phyloP scores from a whole-genome alignment of 176 grass and related monocot species.

The Lolium perenne region DNA sequence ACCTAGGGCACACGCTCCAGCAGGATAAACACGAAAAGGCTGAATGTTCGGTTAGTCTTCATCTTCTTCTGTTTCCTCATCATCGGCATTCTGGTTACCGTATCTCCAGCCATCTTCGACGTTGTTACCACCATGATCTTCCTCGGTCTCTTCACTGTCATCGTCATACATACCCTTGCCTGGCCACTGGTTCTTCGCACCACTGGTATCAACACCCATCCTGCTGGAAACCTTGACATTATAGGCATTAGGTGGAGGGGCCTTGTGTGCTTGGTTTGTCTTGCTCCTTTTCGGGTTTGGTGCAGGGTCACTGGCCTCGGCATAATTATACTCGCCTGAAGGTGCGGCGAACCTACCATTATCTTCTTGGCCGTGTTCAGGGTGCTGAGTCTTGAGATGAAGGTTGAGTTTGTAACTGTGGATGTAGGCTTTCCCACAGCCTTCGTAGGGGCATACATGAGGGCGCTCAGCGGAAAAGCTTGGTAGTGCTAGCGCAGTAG shows the following conservation, averaged over 20 bases:
- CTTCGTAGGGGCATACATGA: conserved; percentile 78
- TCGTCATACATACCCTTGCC: conserved; percentile 65
- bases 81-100: conserved; percentile 55
- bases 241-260: conserved; percentile 42
- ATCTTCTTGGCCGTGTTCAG: conserved; percentile 59
- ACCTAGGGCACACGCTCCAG: conserved; percentile 23
- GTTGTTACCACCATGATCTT: conserved; percentile 64
- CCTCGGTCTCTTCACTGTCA: conserved; percentile 71
- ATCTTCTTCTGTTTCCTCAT: conserved; percentile 81
- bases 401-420: conserved; percentile 90
- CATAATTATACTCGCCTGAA: conserved; percentile 44
- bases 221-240: conserved; percentile 43
- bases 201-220: conserved; percentile 15
- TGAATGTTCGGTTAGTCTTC: conserved; percentile 56
- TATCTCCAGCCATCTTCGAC: conserved; percentile 62
- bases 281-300: conserved; percentile 59
- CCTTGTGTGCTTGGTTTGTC: conserved; percentile 30
- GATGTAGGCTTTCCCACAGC: conserved; percentile 87
- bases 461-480: conserved; percentile 57
- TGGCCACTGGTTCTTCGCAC: conserved; percentile 52
- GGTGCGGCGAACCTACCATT: conserved; percentile 39
- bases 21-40: neutral
- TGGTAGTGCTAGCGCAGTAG: conserved; percentile 39
- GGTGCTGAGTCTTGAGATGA: conserved; percentile 79
- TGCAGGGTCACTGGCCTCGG: conserved; percentile 36